Percentiles rank a stretch among this genome's conserved stretches.
These are phyloP conservation scores for Penium margaritaceum DNA, from an alignment of 139 green algal genomes.

Conservation along the genomic window DNA sequence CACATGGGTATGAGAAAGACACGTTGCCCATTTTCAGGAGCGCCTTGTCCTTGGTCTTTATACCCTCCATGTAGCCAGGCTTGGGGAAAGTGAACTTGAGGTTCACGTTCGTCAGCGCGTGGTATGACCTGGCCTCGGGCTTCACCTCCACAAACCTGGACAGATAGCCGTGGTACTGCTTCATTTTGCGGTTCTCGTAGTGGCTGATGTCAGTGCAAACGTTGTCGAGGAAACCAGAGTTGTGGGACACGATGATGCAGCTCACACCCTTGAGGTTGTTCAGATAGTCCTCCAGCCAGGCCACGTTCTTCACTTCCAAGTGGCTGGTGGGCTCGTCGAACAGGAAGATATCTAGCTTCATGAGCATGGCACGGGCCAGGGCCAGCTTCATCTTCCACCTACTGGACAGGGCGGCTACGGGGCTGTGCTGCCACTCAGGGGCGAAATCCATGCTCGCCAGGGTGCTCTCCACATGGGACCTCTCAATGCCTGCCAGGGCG, in stretches of 20 bases:
- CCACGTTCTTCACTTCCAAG: conserved; percentile 61
- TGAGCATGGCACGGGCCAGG: conserved; percentile 69
- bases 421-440: conserved; percentile 52
- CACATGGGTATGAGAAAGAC: conserved; percentile 72
- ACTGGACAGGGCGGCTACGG: conserved; percentile 47
- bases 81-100: conserved; percentile 75
- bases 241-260: conserved; percentile 66
- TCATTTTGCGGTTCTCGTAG: conserved; percentile 65
- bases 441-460: conserved; percentile 71
- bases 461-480: conserved; percentile 25
- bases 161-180: conserved; percentile 74
- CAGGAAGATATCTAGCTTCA: conserved; percentile 79
- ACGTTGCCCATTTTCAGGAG: conserved; percentile 76
- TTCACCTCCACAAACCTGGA: conserved; percentile 75
- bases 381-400: conserved; percentile 50
- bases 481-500: not conserved
- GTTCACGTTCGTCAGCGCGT: conserved; percentile 58
- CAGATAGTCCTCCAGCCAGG: conserved; percentile 66
- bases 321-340: conserved; percentile 55
- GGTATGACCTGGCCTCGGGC: conserved; percentile 78
- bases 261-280: conserved; percentile 46
- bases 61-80: conserved; percentile 82
- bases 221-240: conserved; percentile 66
- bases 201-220: conserved; percentile 70
- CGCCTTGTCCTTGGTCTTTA: conserved; percentile 88